Evolutionary conservation across 345 rosid species (phyloP).

Genomic region (Streptanthus diversifolius): DNA sequence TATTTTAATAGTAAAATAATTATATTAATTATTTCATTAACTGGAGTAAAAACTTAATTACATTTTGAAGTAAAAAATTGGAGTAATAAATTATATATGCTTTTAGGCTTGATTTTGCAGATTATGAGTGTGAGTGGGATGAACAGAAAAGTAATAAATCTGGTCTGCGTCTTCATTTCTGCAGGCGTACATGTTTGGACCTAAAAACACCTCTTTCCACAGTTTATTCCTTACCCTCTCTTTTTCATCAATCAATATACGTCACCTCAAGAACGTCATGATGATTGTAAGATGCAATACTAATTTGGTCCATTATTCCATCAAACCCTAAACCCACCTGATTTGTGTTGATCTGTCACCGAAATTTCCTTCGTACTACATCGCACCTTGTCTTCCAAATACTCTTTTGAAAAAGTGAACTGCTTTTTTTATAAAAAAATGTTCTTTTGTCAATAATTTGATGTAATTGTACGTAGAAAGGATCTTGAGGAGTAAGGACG

Average conservation of each 20-base stretch:
- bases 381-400: conserved; percentile 8
- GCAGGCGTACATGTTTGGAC: conserved; percentile 19
- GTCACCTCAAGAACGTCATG: conserved; percentile 21
- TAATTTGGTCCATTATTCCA: neutral
- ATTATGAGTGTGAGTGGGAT: conserved; percentile 25
- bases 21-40: too few species aligned
- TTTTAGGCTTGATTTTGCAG: neutral
- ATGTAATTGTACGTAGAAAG: conserved; percentile 19
- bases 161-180: conserved; percentile 16
- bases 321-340: neutral
- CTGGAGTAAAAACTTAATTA: too few species aligned
- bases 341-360: neutral
- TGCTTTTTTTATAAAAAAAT: neutral
- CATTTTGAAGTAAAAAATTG: too few species aligned
- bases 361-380: neutral
- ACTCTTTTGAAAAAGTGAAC: neutral
- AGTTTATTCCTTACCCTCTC: neutral
- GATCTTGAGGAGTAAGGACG: neutral
- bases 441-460: neutral
- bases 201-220: conserved; percentile 3
- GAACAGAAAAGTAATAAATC: conserved; percentile 7
- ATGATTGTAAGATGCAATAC: conserved; percentile 2
- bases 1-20: too few species aligned
- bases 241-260: conserved; percentile 14
- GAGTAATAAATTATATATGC: too few species aligned